phyloP scores from a whole-genome alignment of 2,329 filamentous ascomycete genomes.

The Emmonsiellopsis sp. region DNA sequence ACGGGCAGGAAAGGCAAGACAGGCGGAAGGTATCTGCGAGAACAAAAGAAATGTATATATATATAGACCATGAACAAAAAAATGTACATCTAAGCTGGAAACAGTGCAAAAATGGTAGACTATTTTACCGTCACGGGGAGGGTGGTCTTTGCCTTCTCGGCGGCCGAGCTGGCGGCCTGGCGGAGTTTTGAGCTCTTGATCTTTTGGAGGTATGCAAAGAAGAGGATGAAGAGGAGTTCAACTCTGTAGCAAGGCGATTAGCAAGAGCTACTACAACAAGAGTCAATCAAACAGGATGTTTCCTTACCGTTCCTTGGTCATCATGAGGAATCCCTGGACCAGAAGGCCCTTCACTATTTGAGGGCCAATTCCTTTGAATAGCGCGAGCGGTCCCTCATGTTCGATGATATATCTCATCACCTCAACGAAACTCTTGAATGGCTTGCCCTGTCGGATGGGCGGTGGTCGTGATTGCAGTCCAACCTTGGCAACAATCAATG shows the following conservation, averaged over 20 bases:
- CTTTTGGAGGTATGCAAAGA: conserved; percentile 71
- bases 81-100: background rate
- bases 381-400: conserved; percentile 69
- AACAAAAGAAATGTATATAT: conserved; percentile 8
- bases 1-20: background rate
- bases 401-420: conserved; percentile 92
- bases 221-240: conserved; percentile 75
- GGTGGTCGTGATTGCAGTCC: conserved; percentile 90
- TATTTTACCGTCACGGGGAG: conserved; percentile 40
- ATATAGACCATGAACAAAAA: conserved; percentile 2
- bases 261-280: background rate
- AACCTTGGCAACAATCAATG: conserved; percentile 95
- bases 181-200: conserved; percentile 60
- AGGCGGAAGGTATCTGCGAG: too few relatives aligned
- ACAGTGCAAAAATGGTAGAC: background rate
- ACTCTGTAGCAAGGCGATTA: conserved; percentile 45
- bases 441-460: conserved; percentile 71
- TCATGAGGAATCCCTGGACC: conserved; percentile 95
- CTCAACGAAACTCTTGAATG: conserved; percentile 86
- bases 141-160: conserved; percentile 50
- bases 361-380: conserved; percentile 95
- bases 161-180: conserved; percentile 55
- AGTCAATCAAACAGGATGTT: background rate
- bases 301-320: conserved; percentile 86
- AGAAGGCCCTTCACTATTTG: conserved; percentile 88